A percentile compares a stretch with the other conserved stretches of the same genome.
Evolutionary conservation across 768 basidiomycete species (phyloP).

Genomic region (Asterophora lycoperdoides): DNA sequence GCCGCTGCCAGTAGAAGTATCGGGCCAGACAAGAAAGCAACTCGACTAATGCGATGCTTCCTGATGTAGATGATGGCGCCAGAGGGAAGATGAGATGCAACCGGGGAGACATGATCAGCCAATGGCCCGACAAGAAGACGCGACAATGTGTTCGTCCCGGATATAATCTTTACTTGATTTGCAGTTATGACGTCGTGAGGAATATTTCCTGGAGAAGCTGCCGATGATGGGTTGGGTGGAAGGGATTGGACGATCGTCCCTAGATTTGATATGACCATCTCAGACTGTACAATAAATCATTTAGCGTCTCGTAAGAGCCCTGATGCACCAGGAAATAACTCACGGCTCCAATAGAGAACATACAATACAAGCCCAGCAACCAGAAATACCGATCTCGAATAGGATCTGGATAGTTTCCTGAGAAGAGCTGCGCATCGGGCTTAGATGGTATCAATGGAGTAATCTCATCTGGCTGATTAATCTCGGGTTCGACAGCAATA

Average conservation of each 20-base stretch:
- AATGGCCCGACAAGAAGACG: slow-evolving; percentile 65
- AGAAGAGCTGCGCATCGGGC: neutral
- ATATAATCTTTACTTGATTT: slow-evolving; percentile 66
- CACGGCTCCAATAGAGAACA: slow-evolving; percentile 65
- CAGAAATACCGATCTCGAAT: slow-evolving; percentile 59
- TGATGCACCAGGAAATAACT: slow-evolving; percentile 28
- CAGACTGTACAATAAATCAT: slow-evolving; percentile 40
- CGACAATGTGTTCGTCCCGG: slow-evolving; percentile 66
- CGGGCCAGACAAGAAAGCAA: slow-evolving; percentile 53
- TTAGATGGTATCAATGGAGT: slow-evolving; percentile 26
- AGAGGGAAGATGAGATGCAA: slow-evolving; percentile 39
- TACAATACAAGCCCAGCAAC: slow-evolving; percentile 49
- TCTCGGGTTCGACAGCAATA: neutral
- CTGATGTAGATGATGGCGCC: slow-evolving; percentile 34
- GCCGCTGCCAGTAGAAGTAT: slow-evolving; percentile 45
- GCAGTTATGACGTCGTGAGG: slow-evolving; percentile 39
- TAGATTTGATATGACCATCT: slow-evolving; percentile 83
- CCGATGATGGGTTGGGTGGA: slow-evolving; percentile 28
- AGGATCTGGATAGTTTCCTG: slow-evolving; percentile 33
- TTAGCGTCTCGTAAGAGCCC: neutral
- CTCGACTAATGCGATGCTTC: slow-evolving; percentile 56
- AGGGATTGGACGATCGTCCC: slow-evolving; percentile 72
- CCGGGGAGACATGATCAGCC: slow-evolving; percentile 70
- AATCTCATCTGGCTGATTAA: slow-evolving; percentile 23
- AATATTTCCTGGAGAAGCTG: slow-evolving; percentile 10